phyloP scores from a whole-genome alignment of 495 filamentous ascomycete species.

The Talaromyces borbonicus region DNA sequence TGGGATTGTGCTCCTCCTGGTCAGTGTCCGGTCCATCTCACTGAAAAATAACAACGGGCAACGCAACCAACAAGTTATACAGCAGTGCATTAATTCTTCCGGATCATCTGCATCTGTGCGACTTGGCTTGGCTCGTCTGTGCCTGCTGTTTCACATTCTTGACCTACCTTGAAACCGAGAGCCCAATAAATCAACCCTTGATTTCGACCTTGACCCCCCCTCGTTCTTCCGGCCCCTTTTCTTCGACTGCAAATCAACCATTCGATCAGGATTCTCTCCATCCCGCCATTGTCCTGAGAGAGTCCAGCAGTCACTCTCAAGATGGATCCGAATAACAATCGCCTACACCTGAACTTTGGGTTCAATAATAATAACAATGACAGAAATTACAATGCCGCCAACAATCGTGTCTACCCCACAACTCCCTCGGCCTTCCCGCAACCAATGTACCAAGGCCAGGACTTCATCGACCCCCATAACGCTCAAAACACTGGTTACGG shows the following conservation, averaged over 20 bases:
- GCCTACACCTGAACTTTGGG: slow-evolving; percentile 63
- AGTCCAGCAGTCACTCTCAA: slow-evolving; percentile 12
- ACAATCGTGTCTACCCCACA: slow-evolving; percentile 83
- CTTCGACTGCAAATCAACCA: background rate
- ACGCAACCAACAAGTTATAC: too few species aligned
- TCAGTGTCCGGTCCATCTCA: too few species aligned
- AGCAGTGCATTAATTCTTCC: too few species aligned
- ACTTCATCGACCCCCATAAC: slow-evolving; percentile 37
- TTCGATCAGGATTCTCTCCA: slow-evolving; percentile 7
- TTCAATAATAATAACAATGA: slow-evolving; percentile 38
- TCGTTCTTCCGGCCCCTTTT: slow-evolving; percentile 3
- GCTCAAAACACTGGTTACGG: slow-evolving; percentile 36
- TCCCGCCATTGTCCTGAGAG: too few species aligned
- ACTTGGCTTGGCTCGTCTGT: background rate
- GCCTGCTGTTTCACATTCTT: slow-evolving; percentile 3
- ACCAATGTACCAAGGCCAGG: slow-evolving; percentile 63
- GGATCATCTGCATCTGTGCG: slow-evolving; percentile 6
- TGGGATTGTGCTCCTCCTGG: too few species aligned
- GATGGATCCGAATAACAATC: slow-evolving; percentile 50
- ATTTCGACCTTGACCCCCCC: background rate
- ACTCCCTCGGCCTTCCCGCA: slow-evolving; percentile 95
- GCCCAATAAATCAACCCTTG: slow-evolving; percentile 7
- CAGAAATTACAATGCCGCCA: slow-evolving; percentile 53
- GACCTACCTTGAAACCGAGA: slow-evolving; percentile 7
- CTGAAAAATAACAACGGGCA: too few species aligned